Conservation (phyloP, 768 basidiomycete species). For the Boletus bicolor region DNA sequence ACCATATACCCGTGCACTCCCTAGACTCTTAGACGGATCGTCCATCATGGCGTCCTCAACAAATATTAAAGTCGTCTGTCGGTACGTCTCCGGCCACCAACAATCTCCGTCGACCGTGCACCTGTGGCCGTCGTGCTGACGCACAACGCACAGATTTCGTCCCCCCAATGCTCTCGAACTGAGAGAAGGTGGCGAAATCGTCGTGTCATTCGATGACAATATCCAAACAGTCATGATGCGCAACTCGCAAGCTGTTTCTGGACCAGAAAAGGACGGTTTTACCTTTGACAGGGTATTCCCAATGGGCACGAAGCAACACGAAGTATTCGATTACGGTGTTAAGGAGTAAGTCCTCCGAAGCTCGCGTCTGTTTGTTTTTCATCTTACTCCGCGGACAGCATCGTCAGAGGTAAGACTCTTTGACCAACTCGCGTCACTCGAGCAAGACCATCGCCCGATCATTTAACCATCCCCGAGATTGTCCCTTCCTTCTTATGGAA, state of each 20-base stretch:
- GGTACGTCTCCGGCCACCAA: slow-evolving; percentile 53
- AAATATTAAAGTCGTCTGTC: slow-evolving; percentile 99
- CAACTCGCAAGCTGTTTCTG: slow-evolving; percentile 62
- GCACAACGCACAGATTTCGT: slow-evolving; percentile 65
- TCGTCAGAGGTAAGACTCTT: slow-evolving; percentile 72
- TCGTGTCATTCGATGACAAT: slow-evolving; percentile 86
- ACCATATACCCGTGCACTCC: slow-evolving; percentile 16
- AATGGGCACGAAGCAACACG: slow-evolving; percentile 83
- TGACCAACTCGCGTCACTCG: not conserved
- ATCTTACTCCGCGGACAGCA: slow-evolving; percentile 43
- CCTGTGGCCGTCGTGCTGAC: slow-evolving; percentile 5
- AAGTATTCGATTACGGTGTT: slow-evolving; percentile 98
- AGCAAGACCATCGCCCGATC: not conserved
- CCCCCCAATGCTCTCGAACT: slow-evolving; percentile 90
- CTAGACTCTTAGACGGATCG: slow-evolving; percentile 24
- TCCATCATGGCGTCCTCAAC: slow-evolving; percentile 68
- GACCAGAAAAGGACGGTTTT: slow-evolving; percentile 96
- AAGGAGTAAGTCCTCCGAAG: slow-evolving; percentile 68
- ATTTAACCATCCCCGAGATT: not conserved
- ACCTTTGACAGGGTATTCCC: slow-evolving; percentile 97
- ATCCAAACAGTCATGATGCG: slow-evolving; percentile 80
- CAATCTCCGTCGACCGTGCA: not conserved
- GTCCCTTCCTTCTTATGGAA: not conserved
- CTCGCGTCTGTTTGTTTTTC: slow-evolving; percentile 6
- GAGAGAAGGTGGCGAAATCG: slow-evolving; percentile 83